Evolutionary conservation across 805 yeast species (phyloP).

Genomic region (Wickerhamomyces bisporus): DNA sequence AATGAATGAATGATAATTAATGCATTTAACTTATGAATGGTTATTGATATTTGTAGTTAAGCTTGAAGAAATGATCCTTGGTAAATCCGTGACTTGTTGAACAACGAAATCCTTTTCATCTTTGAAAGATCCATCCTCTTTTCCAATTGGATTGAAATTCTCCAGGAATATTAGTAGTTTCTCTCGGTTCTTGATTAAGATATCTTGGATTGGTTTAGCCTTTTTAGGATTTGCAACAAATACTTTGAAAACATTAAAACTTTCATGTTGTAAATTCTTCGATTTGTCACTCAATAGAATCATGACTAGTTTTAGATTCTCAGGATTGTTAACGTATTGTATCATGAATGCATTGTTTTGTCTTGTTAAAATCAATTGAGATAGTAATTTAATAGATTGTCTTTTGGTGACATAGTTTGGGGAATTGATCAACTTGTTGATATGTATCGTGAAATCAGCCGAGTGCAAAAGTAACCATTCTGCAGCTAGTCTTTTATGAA

Average conservation of each 20-base stretch:
- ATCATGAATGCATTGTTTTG: constrained; percentile 70
- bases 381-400: constrained; percentile 75
- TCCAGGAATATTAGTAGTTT: constrained; percentile 67
- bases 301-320: constrained; percentile 84
- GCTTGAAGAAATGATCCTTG: constrained; percentile 43
- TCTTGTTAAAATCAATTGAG: constrained; percentile 65
- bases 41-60: constrained; percentile 4
- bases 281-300: constrained; percentile 80
- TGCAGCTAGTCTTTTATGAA: constrained; percentile 62
- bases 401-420: constrained; percentile 89
- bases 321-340: constrained; percentile 72
- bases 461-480: constrained; percentile 61
- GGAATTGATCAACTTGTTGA: constrained; percentile 68
- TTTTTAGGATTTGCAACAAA: constrained; percentile 96
- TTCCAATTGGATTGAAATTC: constrained; percentile 53
- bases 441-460: constrained; percentile 50
- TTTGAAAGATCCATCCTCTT: constrained; percentile 59
- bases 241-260: constrained; percentile 89
- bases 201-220: constrained; percentile 72
- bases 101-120: constrained; percentile 82
- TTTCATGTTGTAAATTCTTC: constrained; percentile 82
- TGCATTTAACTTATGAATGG: too few species aligned
- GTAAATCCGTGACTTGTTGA: constrained; percentile 65
- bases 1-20: too few species aligned
- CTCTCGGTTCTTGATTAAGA: constrained; percentile 76